Conservation (phyloP, 164 flowering plant genomes). For the Macadamia tetraphylla region DNA sequence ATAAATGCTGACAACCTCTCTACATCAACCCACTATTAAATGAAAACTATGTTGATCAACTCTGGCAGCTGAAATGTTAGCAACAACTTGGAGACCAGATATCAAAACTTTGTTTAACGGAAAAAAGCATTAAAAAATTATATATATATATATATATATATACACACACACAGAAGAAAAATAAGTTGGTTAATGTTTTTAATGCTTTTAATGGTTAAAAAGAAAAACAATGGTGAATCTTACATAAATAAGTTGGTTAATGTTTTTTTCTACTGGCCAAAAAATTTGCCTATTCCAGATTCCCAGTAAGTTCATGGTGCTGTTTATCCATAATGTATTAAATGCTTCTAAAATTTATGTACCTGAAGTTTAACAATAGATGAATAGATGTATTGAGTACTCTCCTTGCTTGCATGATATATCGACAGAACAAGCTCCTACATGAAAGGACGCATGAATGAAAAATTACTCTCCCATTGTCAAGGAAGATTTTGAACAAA, state of each 20-base stretch:
- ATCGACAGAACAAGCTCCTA: constrained; percentile 79
- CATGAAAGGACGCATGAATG: neutral
- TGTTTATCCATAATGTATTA: neutral
- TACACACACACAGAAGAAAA: too few relatives aligned
- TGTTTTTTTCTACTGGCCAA: neutral
- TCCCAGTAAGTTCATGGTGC: neutral
- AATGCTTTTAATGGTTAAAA: too few relatives aligned
- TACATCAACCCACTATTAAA: too few relatives aligned
- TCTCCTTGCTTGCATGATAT: constrained; percentile 78
- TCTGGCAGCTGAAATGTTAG: too few relatives aligned
- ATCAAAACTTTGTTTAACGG: too few relatives aligned
- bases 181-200: too few relatives aligned
- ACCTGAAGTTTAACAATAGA: constrained; percentile 90
- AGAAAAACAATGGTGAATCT: too few relatives aligned
- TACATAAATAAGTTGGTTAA: too few relatives aligned
- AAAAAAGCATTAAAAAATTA: too few relatives aligned
- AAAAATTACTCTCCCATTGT: neutral
- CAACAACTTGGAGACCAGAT: too few relatives aligned
- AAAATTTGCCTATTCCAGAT: neutral
- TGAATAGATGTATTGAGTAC: constrained; percentile 78
- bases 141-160: too few relatives aligned
- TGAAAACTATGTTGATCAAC: too few relatives aligned
- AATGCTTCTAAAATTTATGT: constrained; percentile 6
- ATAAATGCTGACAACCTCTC: neutral
- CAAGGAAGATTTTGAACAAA: neutral